Evolutionary conservation across 768 basidiomycete genomes (phyloP), one percentile per base, ranked within the genome.

Genomic region (Lentinula raphanica): DNA sequence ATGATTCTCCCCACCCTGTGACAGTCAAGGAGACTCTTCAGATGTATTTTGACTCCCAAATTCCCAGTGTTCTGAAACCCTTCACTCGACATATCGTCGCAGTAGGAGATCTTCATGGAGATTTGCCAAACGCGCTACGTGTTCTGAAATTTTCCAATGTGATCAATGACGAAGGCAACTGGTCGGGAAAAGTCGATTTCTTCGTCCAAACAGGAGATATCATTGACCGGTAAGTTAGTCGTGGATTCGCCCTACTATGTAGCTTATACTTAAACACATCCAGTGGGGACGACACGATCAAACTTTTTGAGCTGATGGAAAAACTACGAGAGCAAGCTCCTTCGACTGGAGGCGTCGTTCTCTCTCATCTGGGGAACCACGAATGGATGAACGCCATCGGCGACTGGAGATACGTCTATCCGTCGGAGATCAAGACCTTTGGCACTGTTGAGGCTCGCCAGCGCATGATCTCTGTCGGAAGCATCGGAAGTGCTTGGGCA

Each of bases 121-220:
- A 97, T 73, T 66, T 91, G 28, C 74, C 76, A 0, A 96, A 95
- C 68, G 88, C 94, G 11, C 81, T 80, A 62, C 80, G 76, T 40
- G 93, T 98, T 21, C 76, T 98, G 29, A 76, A 86, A 35, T 93
- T 94, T 77, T 83, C 92, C 1, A 78, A 79, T 1, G 87, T 98
- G 4, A 83, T 88, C 2, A 85, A 94, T 64, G 79, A 81, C 11
- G 66, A 79, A 5, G 86, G 86, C 1, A 76, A 86, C 56, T 98
- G 96, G 96, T 82, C 84, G 3, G 93, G 90, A 4, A 76, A 88
- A 28, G 82, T 88, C 1, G 90, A 94, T 66, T 85, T 88, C 46
- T 86, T 98, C 58, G 94, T 97, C 17, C 96, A 98, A 75, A 97
- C 94, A 0, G 95, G 94, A 2, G 94, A 98, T 71, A 94, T 97